A percentile compares a stretch with the other conserved stretches of the same genome.
Conservation (phyloP, 2,329 filamentous ascomycete species). For the Cytospora leucostoma region DNA sequence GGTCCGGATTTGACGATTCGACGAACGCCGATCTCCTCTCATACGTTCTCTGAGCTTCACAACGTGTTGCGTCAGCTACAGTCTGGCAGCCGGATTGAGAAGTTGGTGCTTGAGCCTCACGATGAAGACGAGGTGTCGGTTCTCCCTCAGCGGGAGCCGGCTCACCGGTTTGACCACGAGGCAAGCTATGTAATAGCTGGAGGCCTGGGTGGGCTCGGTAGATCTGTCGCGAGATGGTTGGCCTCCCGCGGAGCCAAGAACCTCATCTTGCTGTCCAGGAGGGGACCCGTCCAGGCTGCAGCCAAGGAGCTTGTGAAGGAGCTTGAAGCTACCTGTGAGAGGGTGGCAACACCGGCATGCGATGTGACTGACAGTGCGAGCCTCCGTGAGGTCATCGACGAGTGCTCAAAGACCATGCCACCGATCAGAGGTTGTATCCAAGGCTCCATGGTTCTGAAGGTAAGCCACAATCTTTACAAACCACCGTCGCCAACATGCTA, state of each 20-base stretch:
- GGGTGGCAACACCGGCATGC: constrained; percentile 26
- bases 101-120: constrained; percentile 29
- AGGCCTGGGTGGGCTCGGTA: constrained; percentile 35
- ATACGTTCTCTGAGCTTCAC: constrained; percentile 19
- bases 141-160: constrained; percentile 25
- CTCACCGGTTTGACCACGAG: constrained; percentile 18
- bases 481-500: neutral
- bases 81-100: constrained; percentile 26
- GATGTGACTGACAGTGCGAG: constrained; percentile 27
- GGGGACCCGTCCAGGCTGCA: constrained; percentile 17
- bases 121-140: constrained; percentile 29
- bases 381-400: constrained; percentile 10
- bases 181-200: constrained; percentile 33
- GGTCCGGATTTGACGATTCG: neutral
- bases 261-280: constrained; percentile 28
- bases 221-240: constrained; percentile 28
- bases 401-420: constrained; percentile 23
- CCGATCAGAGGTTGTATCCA: constrained; percentile 28
- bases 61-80: constrained; percentile 32
- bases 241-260: constrained; percentile 27
- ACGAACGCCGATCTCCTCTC: constrained; percentile 8
- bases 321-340: constrained; percentile 19
- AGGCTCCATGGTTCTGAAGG: constrained; percentile 31
- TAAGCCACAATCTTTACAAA: constrained; percentile 3
- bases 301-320: constrained; percentile 21